A percentile compares a stretch with the other conserved stretches of the same genome.
Evolutionary conservation across 345 rosid genomes (phyloP).

Genomic region (Salix suchowensis): DNA sequence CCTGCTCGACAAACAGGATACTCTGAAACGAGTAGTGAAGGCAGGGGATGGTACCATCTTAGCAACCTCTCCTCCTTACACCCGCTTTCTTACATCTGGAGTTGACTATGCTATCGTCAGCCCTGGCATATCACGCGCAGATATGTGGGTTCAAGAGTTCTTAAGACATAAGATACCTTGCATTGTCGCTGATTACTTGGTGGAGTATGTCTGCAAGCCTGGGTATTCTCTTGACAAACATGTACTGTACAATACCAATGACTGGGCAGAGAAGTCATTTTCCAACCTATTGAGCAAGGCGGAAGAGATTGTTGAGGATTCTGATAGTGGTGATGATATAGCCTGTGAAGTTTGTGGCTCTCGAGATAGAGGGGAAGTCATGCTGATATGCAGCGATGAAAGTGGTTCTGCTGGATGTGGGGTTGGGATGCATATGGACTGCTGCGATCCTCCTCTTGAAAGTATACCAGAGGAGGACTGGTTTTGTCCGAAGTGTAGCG

Average conservation of each 20-base stretch:
- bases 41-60: slow-evolving; percentile 87
- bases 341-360: slow-evolving; percentile 49
- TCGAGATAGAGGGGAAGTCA: slow-evolving; percentile 50
- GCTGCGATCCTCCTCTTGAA: slow-evolving; percentile 60
- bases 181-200: slow-evolving; percentile 74
- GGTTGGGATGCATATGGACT: slow-evolving; percentile 51
- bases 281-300: slow-evolving; percentile 39
- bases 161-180: slow-evolving; percentile 79
- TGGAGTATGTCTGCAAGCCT: slow-evolving; percentile 92
- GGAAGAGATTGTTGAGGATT: slow-evolving; percentile 27
- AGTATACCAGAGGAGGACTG: slow-evolving; percentile 62
- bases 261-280: slow-evolving; percentile 76
- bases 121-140: slow-evolving; percentile 65
- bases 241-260: slow-evolving; percentile 63
- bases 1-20: slow-evolving; percentile 53
- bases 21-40: slow-evolving; percentile 85
- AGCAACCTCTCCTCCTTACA: slow-evolving; percentile 95
- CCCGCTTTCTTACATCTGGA: slow-evolving; percentile 61
- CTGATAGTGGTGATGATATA: slow-evolving; percentile 16
- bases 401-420: slow-evolving; percentile 58
- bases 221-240: slow-evolving; percentile 79
- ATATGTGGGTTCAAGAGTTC: slow-evolving; percentile 85
- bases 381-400: slow-evolving; percentile 68
- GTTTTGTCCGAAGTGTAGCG: slow-evolving; percentile 52
- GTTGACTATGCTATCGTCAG: slow-evolving; percentile 78